phyloP scores from a whole-genome alignment of 2,329 filamentous ascomycete genomes.

The Botrytis cinerea region DNA sequence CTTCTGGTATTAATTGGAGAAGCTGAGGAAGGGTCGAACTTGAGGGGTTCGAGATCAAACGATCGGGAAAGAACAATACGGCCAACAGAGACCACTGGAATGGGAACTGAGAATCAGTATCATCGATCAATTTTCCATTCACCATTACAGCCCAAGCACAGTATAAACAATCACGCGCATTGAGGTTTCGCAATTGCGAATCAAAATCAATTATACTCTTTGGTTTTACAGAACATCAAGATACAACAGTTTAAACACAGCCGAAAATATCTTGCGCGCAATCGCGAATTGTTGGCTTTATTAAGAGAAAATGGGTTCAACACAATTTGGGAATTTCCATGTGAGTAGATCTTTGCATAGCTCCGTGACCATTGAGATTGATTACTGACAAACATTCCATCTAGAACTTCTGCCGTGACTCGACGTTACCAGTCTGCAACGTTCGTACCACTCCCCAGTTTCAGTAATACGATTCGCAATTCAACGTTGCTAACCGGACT shows the following conservation, averaged over 20 bases:
- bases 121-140: constrained; percentile 9
- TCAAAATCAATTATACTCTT: constrained; percentile 20
- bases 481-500: constrained; percentile 27
- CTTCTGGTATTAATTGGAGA: not conserved
- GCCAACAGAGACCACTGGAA: not conserved
- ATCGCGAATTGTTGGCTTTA: constrained; percentile 14
- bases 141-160: not conserved
- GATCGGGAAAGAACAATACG: constrained; percentile 13
- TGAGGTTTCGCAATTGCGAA: constrained; percentile 17
- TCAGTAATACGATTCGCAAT: constrained; percentile 17
- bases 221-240: constrained; percentile 9
- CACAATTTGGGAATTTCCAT: constrained; percentile 59
- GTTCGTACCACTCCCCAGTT: constrained; percentile 53
- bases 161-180: constrained; percentile 21
- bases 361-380: constrained; percentile 23
- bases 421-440: constrained; percentile 82
- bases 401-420: constrained; percentile 81
- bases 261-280: constrained; percentile 1
- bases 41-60: constrained; percentile 5
- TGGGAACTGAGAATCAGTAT: not conserved
- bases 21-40: constrained; percentile 4
- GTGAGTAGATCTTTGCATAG: constrained; percentile 41
- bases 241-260: constrained; percentile 15
- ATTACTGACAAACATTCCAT: constrained; percentile 29
- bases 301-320: constrained; percentile 34